Percentiles rank a stretch among this genome's conserved stretches.
phyloP scores from a whole-genome alignment of 306 rosid genomes.

The Quercus mongolica region DNA sequence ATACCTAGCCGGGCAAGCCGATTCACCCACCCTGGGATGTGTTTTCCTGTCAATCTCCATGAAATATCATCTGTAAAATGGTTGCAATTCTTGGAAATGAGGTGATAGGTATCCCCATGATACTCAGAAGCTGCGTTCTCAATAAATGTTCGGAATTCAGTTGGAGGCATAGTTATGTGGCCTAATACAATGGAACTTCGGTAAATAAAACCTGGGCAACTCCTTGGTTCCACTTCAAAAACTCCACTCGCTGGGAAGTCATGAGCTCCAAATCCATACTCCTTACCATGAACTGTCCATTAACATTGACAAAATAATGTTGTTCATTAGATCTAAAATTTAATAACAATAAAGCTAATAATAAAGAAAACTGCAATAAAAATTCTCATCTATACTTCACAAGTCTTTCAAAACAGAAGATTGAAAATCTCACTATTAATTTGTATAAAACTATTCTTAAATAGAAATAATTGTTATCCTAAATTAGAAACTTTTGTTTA shows the following conservation, averaged over 20 bases:
- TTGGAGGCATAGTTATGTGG: conserved; percentile 37
- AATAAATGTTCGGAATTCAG: conserved; percentile 67
- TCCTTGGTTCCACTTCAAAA: conserved; percentile 91
- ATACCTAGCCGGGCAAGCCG: conserved; percentile 94
- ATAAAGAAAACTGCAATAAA: conserved; percentile 4
- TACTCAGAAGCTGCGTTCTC: conserved; percentile 78
- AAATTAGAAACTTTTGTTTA: background rate
- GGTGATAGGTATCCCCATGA: conserved; percentile 96
- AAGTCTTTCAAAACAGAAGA: background rate
- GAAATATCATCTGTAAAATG: conserved; percentile 86
- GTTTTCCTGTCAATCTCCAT: conserved; percentile 60
- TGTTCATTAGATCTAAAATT: background rate
- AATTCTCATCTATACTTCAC: background rate
- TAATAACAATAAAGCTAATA: background rate
- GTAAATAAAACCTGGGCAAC: conserved; percentile 84
- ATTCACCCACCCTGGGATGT: conserved; percentile 93
- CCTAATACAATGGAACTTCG: conserved; percentile 77
- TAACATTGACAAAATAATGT: background rate
- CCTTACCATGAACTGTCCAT: conserved; percentile 81
- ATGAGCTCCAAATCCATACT: conserved; percentile 95
- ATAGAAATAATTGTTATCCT: background rate
- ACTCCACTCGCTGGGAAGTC: conserved; percentile 92
- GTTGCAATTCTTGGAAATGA: conserved; percentile 91
- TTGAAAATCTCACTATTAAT: background rate
- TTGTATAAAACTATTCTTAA: background rate